Base-by-base conservation (phyloP, 306 rosid genomes). In the Cotoneaster glaucophyllus region DNA sequence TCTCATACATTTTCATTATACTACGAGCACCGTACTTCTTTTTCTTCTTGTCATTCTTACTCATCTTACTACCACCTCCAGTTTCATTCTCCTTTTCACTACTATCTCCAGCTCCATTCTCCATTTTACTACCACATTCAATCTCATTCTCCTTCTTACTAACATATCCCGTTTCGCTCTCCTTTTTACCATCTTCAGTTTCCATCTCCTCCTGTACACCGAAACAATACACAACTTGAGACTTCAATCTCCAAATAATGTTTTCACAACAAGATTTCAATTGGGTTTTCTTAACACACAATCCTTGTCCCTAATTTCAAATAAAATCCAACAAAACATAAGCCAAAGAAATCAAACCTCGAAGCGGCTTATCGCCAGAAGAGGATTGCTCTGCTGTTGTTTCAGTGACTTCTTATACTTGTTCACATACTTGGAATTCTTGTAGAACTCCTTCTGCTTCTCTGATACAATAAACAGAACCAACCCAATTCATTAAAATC, bases 371-470 rank as follows among this genome's bases (percentile, higher is more conserved):
- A 64, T 58, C 70, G 70, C 28, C 50, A 74, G 54, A 29, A 82
- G 67, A 14, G 37, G 80, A 69, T 81, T 81, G 64, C 59, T 63
- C 34, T 53, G 85, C 70, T 79, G 82, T 63, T 81, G 86, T 78
- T 88, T 93, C 34, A 88, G 43, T 66, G 85, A 81, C 85, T 87
- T 91, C 89, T 81, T 88, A 68, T 75, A 93, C 92, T 93, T 93
- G 32, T 82, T 87, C 74, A 93, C 90, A 37, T 80, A 79, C 77
- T 89, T 91, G n/a, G 93, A 96, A 83, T 93, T 91, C 81, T 85
- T 86, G 67, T 88, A 81, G 68, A 93, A 83, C 85, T 91, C 98
- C 64, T 83, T 87, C 41, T 91, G 88, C 79, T 88, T 91, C 77
- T 93, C 96, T 93, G 90, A 73, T 15, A 50, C 68, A 81, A 62